phyloP scores from a whole-genome alignment of 208 protist genomes.

The Crithidia acanthocephali region DNA sequence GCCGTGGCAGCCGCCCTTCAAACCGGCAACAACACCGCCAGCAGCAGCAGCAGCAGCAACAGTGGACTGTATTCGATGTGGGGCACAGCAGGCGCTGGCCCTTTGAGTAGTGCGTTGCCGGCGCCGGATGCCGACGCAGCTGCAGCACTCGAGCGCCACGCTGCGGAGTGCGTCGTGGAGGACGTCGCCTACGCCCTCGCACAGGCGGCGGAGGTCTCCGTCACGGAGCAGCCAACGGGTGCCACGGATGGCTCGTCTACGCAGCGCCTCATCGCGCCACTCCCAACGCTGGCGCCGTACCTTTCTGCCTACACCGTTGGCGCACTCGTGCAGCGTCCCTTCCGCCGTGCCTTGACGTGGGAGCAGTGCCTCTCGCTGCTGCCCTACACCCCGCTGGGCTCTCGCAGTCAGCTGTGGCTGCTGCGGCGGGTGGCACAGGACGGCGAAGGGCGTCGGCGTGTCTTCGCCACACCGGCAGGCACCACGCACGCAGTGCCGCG shows the following conservation, averaged over 20 bases:
- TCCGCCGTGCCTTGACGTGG: slow-evolving; percentile 47
- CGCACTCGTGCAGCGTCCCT: slow-evolving; percentile 46
- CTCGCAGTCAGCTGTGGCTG: slow-evolving; percentile 51
- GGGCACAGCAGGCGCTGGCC: no score
- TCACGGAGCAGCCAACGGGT: slow-evolving; percentile 14
- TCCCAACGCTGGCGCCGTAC: slow-evolving; percentile 52
- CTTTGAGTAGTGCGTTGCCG: no score
- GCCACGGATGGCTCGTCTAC: no score
- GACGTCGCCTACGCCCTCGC: slow-evolving; percentile 32
- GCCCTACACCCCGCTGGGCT: slow-evolving; percentile 60
- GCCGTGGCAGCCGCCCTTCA: slow-evolving; percentile 21
- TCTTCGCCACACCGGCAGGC: slow-evolving; percentile 19
- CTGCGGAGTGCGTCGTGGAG: slow-evolving; percentile 22
- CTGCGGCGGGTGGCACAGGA: slow-evolving; percentile 61
- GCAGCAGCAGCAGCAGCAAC: no score
- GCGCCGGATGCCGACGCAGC: neutral
- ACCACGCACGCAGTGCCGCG: neutral
- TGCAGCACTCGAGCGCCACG: neutral
- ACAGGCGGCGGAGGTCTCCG: slow-evolving; percentile 7
- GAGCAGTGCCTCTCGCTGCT: slow-evolving; percentile 64
- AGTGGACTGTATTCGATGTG: no score
- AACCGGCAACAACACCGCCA: neutral
- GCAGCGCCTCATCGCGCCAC: slow-evolving; percentile 25
- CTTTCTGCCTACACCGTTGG: slow-evolving; percentile 54
- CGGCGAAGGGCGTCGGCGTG: slow-evolving; percentile 31